Conservation (phyloP, 2,329 filamentous ascomycete genomes). For the Sarocladium kiliense region DNA sequence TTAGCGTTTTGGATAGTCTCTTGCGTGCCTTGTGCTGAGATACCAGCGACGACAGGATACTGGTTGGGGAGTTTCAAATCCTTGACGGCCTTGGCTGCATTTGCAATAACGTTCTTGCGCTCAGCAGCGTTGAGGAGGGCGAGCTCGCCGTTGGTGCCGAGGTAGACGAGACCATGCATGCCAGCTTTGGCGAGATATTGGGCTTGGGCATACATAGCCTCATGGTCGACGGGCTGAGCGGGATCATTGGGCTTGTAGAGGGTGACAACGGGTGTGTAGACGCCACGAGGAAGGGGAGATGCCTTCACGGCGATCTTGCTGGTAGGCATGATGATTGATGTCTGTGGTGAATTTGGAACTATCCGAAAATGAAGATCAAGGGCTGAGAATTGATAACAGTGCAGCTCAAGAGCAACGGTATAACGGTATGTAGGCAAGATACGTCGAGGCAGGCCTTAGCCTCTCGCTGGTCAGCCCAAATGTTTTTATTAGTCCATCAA, state of each 20-base stretch:
- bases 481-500: neutral
- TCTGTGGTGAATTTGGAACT: neutral
- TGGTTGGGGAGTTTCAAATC: conserved; percentile 24
- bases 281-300: conserved; percentile 33
- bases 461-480: neutral
- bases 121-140: conserved; percentile 34
- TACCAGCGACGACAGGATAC: conserved; percentile 40
- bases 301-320: conserved; percentile 29
- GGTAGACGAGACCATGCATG: conserved; percentile 39
- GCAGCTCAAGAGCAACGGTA: neutral
- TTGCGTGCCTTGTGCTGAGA: conserved; percentile 45
- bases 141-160: conserved; percentile 42
- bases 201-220: conserved; percentile 38
- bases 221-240: conserved; percentile 35
- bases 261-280: conserved; percentile 42
- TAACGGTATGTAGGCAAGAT: neutral
- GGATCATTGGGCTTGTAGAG: conserved; percentile 34
- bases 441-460: no score
- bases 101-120: conserved; percentile 34
- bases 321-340: conserved; percentile 18
- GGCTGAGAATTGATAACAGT: neutral
- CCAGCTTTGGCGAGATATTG: conserved; percentile 35
- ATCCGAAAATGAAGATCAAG: conserved; percentile 3
- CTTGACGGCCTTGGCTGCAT: conserved; percentile 29
- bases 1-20: conserved; percentile 62